phyloP scores from a whole-genome alignment of 441 rosid genomes.

The Eruca vesicaria region DNA sequence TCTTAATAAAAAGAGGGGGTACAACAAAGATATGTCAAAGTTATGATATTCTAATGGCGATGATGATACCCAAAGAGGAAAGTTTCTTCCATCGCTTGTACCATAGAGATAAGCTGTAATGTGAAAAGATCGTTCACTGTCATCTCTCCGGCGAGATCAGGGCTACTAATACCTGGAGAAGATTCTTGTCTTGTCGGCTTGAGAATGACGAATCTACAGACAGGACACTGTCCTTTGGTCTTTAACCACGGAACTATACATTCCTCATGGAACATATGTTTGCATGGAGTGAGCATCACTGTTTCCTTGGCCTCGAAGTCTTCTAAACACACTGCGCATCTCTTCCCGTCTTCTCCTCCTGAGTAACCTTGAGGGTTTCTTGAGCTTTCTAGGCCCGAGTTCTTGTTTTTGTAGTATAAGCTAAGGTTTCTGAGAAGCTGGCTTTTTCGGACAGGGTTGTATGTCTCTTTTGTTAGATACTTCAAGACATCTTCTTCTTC shows the following conservation, averaged over 20 bases:
- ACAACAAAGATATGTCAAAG: not conserved
- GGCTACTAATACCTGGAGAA: not conserved
- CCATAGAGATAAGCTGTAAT: slow-evolving; percentile 36
- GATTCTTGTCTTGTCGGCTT: slow-evolving; percentile 20
- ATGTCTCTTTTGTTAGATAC: slow-evolving; percentile 54
- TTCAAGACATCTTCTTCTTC: slow-evolving; percentile 43
- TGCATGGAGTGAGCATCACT: slow-evolving; percentile 75
- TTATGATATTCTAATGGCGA: slow-evolving; percentile 13
- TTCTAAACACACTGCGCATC: slow-evolving; percentile 74
- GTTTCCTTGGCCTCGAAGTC: slow-evolving; percentile 66
- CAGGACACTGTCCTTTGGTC: slow-evolving; percentile 64
- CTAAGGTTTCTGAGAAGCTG: slow-evolving; percentile 42
- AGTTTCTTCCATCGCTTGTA: slow-evolving; percentile 52
- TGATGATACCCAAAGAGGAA: slow-evolving; percentile 31
- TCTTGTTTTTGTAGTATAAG: slow-evolving; percentile 53
- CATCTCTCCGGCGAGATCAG: not conserved
- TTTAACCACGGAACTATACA: slow-evolving; percentile 80
- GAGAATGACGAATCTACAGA: slow-evolving; percentile 52
- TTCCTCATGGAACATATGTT: slow-evolving; percentile 83
- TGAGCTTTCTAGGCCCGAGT: not conserved
- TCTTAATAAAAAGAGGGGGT: not conserved
- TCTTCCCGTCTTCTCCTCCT: slow-evolving; percentile 51
- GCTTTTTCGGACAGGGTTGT: slow-evolving; percentile 54
- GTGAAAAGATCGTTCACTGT: slow-evolving; percentile 29
- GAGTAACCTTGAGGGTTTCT: slow-evolving; percentile 5